A percentile compares a stretch with the other conserved stretches of the same genome.
phyloP scores from a whole-genome alignment of 2,329 filamentous ascomycete species.

The Blastomyces silverae region DNA sequence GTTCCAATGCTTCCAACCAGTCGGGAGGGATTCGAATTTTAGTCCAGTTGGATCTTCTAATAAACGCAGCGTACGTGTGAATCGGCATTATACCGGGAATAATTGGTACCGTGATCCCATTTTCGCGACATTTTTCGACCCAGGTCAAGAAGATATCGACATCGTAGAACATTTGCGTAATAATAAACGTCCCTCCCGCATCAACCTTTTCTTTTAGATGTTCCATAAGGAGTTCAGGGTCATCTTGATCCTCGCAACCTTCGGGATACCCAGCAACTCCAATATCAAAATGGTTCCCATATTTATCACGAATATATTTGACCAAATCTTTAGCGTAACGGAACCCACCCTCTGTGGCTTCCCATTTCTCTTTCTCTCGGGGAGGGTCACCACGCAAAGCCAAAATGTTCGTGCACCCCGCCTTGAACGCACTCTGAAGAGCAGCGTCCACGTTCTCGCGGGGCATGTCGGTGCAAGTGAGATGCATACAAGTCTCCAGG shows the following conservation, averaged over 20 bases:
- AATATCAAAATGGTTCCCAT: slow-evolving; percentile 91
- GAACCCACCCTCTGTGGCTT: slow-evolving; percentile 77
- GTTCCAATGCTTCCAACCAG: slow-evolving; percentile 77
- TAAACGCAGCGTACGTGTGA: slow-evolving; percentile 86
- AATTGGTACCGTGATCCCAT: slow-evolving; percentile 76
- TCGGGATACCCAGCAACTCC: slow-evolving; percentile 96
- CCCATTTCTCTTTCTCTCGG: slow-evolving; percentile 89
- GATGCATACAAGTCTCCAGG: slow-evolving; percentile 96
- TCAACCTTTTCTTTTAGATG: slow-evolving; percentile 98
- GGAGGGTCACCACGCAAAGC: slow-evolving; percentile 90
- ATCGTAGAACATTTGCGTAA: slow-evolving; percentile 99
- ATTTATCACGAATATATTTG: slow-evolving; percentile 69
- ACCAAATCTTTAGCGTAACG: slow-evolving; percentile 88
- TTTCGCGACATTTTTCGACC: slow-evolving; percentile 77
- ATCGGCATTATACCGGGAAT: slow-evolving; percentile 90
- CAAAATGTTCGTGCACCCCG: slow-evolving; percentile 95
- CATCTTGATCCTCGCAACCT: slow-evolving; percentile 85
- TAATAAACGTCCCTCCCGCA: slow-evolving; percentile 84
- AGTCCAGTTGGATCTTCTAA: slow-evolving; percentile 85
- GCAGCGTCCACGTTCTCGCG: slow-evolving; percentile 85
- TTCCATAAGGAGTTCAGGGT: slow-evolving; percentile 75
- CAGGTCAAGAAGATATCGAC: slow-evolving; percentile 89
- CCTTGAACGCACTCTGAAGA: slow-evolving; percentile 78
- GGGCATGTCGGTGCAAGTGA: slow-evolving; percentile 98
- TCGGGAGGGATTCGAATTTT: slow-evolving; percentile 72